Percentiles rank a stretch among this genome's conserved stretches.
These are phyloP conservation scores for Alternaria dauci DNA, from an alignment of 2,329 filamentous ascomycete species.

Conservation along the genomic window DNA sequence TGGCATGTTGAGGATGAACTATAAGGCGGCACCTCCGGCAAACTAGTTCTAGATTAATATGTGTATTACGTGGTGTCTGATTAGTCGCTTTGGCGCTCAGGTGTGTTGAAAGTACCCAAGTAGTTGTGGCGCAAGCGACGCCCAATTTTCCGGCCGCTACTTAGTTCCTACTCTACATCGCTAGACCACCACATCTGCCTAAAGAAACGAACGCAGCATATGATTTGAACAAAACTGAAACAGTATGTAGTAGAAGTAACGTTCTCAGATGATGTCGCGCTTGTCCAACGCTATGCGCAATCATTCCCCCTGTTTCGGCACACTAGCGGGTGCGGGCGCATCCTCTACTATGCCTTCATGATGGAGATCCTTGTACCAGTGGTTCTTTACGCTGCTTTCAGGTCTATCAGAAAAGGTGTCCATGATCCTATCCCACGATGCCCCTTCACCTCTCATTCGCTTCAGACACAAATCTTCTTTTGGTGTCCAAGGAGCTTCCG, in stretches of 20 bases:
- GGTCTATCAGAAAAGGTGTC: neutral
- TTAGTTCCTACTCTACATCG: neutral
- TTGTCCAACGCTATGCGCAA: too few relatives aligned
- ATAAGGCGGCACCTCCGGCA: too few relatives aligned
- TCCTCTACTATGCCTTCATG: neutral
- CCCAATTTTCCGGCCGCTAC: slow-evolving; percentile 4
- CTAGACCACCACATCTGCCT: neutral
- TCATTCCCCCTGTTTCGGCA: too few relatives aligned
- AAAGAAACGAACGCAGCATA: neutral
- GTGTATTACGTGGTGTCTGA: neutral
- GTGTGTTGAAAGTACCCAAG: neutral
- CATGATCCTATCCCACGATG: neutral
- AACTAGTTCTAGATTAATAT: neutral
- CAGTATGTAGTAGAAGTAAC: too few relatives aligned
- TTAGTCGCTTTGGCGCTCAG: neutral
- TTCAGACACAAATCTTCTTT: neutral
- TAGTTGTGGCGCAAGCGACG: neutral
- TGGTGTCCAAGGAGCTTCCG: neutral
- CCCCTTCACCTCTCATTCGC: neutral
- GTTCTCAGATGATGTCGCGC: too few relatives aligned
- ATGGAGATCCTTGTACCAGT: neutral
- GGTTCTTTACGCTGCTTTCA: neutral
- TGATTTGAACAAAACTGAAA: neutral
- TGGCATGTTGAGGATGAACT: slow-evolving; percentile 5
- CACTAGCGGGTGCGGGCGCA: too few relatives aligned